Evolutionary conservation across 2,329 filamentous ascomycete genomes (phyloP), one percentile per base, ranked within the genome.

Genomic region (Ascochyta lentis): DNA sequence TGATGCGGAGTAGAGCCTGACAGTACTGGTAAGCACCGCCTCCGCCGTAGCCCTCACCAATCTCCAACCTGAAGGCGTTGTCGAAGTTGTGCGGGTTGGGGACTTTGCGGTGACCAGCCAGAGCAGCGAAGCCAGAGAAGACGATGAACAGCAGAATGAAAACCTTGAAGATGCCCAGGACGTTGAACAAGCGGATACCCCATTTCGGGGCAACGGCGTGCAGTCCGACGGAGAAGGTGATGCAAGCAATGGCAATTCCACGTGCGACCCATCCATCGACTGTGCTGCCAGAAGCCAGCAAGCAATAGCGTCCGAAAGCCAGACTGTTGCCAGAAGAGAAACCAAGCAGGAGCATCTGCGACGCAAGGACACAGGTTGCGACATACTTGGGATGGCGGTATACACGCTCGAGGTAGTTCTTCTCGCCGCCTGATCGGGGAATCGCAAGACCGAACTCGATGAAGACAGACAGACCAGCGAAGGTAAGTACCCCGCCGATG

Each of bases 321-420:
- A 86, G 77, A 0, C 83, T 78, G 66, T 87, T 87, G 1, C 72
- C 83, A 0, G 84, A 82, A 0, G 85, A 86, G 66, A 86, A 87
- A 0, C 84, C 85, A 1, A 88, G 80, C 0, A 87, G 75, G 41
- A 87, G 78, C 82, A 86, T 86, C 69, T 87, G 84, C 1, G 84
- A 76, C 3, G 84, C 84, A 31, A 88, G 77, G 2, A 88, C 79
- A 58, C 83, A 85, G 0, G 84, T 86, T 0, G 84, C 81, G 1
- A 88, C 71, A 69, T 86, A 86, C 53, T 80, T 81, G 0, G 86
- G 86, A 22, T 77, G 80, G 2, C 79, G 79, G 72, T 86, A 88
- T 15, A 85, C 83, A n/a, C 83, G 79, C 65, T 88, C 86, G 13
- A 88, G 82, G 66, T 88, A 88, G 69, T 87, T 86, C 78, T 88